Base-by-base conservation (phyloP, 1,284 basidiomycete species). In the Cryptococcus hybrid region DNA sequence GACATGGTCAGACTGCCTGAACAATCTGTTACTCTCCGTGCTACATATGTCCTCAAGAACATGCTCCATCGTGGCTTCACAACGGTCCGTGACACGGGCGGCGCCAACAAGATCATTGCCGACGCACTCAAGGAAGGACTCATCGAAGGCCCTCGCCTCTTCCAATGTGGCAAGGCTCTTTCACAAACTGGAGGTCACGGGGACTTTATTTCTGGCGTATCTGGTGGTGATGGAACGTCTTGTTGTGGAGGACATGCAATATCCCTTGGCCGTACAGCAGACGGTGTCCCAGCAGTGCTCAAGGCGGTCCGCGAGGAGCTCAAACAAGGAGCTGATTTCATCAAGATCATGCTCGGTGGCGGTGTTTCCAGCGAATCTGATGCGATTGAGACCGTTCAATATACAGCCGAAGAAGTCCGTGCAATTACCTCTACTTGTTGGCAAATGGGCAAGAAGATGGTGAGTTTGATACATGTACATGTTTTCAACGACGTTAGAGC, bases 141-240 rank as follows among this genome's bases (percentile, higher is more conserved):
- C 0, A 73, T 81, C 37, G 56, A 65, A 0, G 81, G 81, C 0
- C 81, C 81, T 1, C 67, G 80, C 0, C 67, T 82, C 6, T 74
- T 80, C 51, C 80, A 82, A 52, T 80, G 80, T 55, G 81, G 81
- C 3, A 78, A 78, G 44, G 78, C 77, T 3, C 69, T 82, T 42
- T 80, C 78, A 2, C 81, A 82, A 59, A 81, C 80, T 1, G 81
- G 81, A 12, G 81, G 81, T 0, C 81, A 82, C 61, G 80, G 79
- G 1, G 79, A 80, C 55, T 61, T 37, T 11, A 24, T 24, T 24
- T 47, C 12, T 3, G 35, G 15, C 13, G 12, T 54, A 6, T 47
- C 24, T 30, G 34, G 52, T 38, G 5, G 18, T 52, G 34, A 24
- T 43, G 13, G 30, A 4, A 44, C 7, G 15, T 30, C n/a, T 30